Evolutionary conservation across 2,329 filamentous ascomycete species (phyloP).

Genomic region (Mycosphaerella arachidis): DNA sequence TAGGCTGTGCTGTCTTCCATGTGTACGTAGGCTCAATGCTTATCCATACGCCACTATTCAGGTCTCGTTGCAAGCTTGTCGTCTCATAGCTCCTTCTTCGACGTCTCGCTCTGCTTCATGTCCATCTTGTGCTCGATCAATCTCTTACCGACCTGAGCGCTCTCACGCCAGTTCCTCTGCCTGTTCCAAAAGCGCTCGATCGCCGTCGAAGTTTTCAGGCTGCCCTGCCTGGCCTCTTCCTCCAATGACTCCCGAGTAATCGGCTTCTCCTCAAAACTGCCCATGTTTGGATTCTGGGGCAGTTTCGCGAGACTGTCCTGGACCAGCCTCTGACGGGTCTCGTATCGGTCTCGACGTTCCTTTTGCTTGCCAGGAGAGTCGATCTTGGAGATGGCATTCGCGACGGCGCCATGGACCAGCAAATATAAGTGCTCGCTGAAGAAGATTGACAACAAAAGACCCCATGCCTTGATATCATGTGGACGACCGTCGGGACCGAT

Average conservation of each 20-base stretch:
- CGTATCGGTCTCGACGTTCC: constrained; percentile 74
- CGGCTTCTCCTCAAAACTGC: constrained; percentile 49
- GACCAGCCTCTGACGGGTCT: constrained; percentile 73
- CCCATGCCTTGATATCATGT: constrained; percentile 71
- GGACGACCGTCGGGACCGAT: constrained; percentile 63
- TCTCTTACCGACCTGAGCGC: constrained; percentile 46
- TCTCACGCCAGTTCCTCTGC: constrained; percentile 48
- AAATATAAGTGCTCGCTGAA: constrained; percentile 88
- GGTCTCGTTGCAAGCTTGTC: not conserved
- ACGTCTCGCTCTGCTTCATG: constrained; percentile 20
- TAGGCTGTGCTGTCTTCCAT: too few relatives aligned
- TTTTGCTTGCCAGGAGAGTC: constrained; percentile 84
- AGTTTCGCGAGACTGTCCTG: constrained; percentile 60
- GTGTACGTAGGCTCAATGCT: too few relatives aligned
- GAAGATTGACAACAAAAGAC: constrained; percentile 74
- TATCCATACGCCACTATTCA: too few relatives aligned
- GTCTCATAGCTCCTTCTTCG: constrained; percentile 33
- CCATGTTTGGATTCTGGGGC: constrained; percentile 46
- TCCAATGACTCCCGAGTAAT: constrained; percentile 64
- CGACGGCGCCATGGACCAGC: constrained; percentile 67
- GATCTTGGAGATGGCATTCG: constrained; percentile 68
- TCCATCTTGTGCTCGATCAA: constrained; percentile 44
- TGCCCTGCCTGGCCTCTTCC: constrained; percentile 47
- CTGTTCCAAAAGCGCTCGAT: constrained; percentile 52
- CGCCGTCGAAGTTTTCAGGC: constrained; percentile 38